Percentiles rank a stretch among this genome's conserved stretches.
Evolutionary conservation across 176 grass and related monocot genomes (phyloP).

Genomic region (Pharus latifolius): DNA sequence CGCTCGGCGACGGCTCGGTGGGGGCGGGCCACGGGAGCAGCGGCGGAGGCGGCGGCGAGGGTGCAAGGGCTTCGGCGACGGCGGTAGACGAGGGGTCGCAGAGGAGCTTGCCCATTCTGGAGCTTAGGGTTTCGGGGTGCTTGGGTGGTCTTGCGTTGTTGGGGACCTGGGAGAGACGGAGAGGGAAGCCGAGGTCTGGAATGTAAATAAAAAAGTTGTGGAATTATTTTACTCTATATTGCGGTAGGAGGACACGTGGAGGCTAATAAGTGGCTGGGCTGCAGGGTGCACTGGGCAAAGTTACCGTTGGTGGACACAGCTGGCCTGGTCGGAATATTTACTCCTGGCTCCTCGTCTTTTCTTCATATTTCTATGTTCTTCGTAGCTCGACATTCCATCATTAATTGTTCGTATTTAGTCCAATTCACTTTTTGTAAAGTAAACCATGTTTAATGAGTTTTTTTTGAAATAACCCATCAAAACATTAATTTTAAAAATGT

Average conservation of each 20-base stretch:
- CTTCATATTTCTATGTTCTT: too few relatives aligned
- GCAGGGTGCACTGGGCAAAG: not conserved
- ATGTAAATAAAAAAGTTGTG: constrained; percentile 13
- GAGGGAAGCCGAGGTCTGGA: not conserved
- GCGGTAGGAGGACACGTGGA: not conserved
- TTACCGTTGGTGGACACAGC: not conserved
- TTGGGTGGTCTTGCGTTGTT: not conserved
- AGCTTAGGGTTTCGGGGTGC: constrained; percentile 42
- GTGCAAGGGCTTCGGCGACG: constrained; percentile 53
- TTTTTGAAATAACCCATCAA: too few relatives aligned
- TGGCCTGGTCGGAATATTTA: too few relatives aligned
- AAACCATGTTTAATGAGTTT: too few relatives aligned
- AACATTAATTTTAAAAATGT: too few relatives aligned
- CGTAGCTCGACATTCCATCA: too few relatives aligned
- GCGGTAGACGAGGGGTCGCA: constrained; percentile 61
- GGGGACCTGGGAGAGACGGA: not conserved
- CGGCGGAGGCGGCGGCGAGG: constrained; percentile 26
- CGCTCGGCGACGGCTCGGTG: not conserved
- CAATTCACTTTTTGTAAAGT: too few relatives aligned
- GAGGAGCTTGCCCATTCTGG: constrained; percentile 86
- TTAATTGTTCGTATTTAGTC: too few relatives aligned
- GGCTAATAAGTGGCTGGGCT: not conserved
- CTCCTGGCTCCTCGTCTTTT: too few relatives aligned
- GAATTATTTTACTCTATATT: too few relatives aligned
- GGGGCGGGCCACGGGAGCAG: constrained; percentile 45